phyloP scores from a whole-genome alignment of 2,329 filamentous ascomycete genomes.

The Nigrospora osmanthi region DNA sequence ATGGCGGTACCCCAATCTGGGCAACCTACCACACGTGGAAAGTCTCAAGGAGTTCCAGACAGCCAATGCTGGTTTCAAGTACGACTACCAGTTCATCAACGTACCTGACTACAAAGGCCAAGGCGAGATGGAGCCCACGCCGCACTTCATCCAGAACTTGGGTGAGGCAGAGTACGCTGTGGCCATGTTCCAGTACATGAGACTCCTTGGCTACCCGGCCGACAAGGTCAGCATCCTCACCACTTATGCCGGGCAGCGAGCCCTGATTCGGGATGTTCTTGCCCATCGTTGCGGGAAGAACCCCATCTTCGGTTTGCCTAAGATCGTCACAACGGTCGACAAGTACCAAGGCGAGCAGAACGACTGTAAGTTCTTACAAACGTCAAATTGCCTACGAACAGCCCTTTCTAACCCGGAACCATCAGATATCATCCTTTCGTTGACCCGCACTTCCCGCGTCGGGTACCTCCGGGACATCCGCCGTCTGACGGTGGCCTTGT shows the following conservation, averaged over 20 bases:
- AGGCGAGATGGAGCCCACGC: constrained; percentile 82
- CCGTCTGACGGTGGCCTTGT: constrained; percentile 88
- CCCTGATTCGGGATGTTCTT: constrained; percentile 82
- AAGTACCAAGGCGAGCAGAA: constrained; percentile 99
- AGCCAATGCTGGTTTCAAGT: constrained; percentile 87
- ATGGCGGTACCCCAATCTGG: constrained; percentile 82
- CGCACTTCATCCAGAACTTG: constrained; percentile 93
- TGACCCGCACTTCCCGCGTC: constrained; percentile 80
- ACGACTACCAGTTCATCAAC: constrained; percentile 95
- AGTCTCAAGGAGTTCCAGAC: constrained; percentile 61
- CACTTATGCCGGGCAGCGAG: constrained; percentile 87
- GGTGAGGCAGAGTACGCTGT: constrained; percentile 97
- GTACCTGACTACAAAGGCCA: constrained; percentile 87
- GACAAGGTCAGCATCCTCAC: constrained; percentile 79
- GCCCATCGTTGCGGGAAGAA: constrained; percentile 76
- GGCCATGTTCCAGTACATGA: constrained; percentile 95
- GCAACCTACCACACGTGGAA: constrained; percentile 70
- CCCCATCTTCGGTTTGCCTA: constrained; percentile 79
- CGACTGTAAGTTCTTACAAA: constrained; percentile 64
- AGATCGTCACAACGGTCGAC: constrained; percentile 88
- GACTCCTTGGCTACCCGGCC: constrained; percentile 84
- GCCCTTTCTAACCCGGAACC: constrained; percentile 2
- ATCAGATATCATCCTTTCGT: constrained; percentile 85
- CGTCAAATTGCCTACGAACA: background rate
- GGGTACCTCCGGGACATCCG: constrained; percentile 92